Evolutionary conservation across 805 yeast genomes (phyloP).

Genomic region (Jamesozyma hellenica): DNA sequence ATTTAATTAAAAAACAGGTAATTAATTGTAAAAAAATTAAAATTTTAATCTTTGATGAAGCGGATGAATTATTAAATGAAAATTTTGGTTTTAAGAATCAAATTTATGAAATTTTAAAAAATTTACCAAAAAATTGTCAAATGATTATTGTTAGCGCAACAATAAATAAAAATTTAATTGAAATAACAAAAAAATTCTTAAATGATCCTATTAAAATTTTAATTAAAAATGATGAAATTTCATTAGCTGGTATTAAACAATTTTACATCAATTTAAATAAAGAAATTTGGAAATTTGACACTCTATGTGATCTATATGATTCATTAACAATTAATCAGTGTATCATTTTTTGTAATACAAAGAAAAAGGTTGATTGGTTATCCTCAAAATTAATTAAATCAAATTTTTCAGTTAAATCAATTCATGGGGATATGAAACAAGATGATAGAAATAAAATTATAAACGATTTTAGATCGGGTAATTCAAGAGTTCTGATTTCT

Average conservation of each 20-base stretch:
- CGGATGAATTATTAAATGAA: slow-evolving; percentile 85
- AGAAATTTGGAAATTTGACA: slow-evolving; percentile 92
- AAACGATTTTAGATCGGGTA: slow-evolving; percentile 93
- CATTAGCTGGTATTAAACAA: slow-evolving; percentile 93
- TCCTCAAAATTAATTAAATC: slow-evolving; percentile 61
- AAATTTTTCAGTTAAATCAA: slow-evolving; percentile 85
- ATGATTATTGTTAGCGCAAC: slow-evolving; percentile 94
- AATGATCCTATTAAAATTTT: slow-evolving; percentile 87
- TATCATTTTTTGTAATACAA: slow-evolving; percentile 94
- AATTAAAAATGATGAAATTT: slow-evolving; percentile 91
- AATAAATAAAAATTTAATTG: slow-evolving; percentile 84
- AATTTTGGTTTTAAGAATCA: slow-evolving; percentile 89
- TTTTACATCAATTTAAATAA: slow-evolving; percentile 81
- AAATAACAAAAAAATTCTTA: slow-evolving; percentile 87
- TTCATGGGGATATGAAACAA: slow-evolving; percentile 95
- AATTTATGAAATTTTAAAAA: slow-evolving; percentile 84
- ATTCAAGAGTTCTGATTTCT: slow-evolving; percentile 83
- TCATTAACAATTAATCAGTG: slow-evolving; percentile 94
- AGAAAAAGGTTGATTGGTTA: slow-evolving; percentile 85
- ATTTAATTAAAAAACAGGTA: slow-evolving; percentile 77
- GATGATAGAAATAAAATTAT: slow-evolving; percentile 87
- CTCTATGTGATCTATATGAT: slow-evolving; percentile 89
- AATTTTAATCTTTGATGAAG: slow-evolving; percentile 90
- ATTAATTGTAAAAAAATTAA: slow-evolving; percentile 67
- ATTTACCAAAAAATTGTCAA: slow-evolving; percentile 81